These are phyloP conservation scores for Naganishia sp. DNA, from an alignment of 1,284 basidiomycete species.

Conservation along the genomic window DNA sequence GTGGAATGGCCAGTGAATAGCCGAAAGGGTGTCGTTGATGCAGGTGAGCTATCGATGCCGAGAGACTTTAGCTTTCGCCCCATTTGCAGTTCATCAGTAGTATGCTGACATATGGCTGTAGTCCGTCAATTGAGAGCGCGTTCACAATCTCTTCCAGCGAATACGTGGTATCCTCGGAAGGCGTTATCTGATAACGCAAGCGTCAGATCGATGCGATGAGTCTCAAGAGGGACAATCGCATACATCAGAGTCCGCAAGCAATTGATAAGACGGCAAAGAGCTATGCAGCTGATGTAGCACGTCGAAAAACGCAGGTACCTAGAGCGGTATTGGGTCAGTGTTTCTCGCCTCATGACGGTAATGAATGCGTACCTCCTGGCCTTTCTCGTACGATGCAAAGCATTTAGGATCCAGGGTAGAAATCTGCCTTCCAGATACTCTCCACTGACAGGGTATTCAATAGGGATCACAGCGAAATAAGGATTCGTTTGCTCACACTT, in stretches of 20 bases:
- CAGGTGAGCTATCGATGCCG: slow-evolving; percentile 40
- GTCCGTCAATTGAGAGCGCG: slow-evolving; percentile 39
- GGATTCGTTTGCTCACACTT: slow-evolving; percentile 39
- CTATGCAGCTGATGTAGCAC: slow-evolving; percentile 43
- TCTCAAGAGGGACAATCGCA: slow-evolving; percentile 26
- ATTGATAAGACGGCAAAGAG: slow-evolving; percentile 37
- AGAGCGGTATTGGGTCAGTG: background rate
- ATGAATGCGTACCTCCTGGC: slow-evolving; percentile 37
- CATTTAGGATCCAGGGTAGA: slow-evolving; percentile 45
- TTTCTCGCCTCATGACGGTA: no score
- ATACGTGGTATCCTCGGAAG: slow-evolving; percentile 50
- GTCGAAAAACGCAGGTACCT: slow-evolving; percentile 51
- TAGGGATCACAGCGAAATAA: background rate
- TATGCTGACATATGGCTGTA: slow-evolving; percentile 42
- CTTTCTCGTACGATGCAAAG: slow-evolving; percentile 26
- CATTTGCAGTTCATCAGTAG: background rate
- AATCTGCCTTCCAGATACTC: slow-evolving; percentile 47
- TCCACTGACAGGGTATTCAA: slow-evolving; percentile 43
- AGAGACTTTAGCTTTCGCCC: background rate
- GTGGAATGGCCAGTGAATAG: slow-evolving; percentile 46
- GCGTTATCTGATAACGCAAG: slow-evolving; percentile 44
- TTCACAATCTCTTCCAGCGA: slow-evolving; percentile 41
- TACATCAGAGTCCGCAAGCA: slow-evolving; percentile 48
- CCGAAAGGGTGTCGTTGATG: slow-evolving; percentile 42
- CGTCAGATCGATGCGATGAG: background rate